phyloP scores from a whole-genome alignment of 768 basidiomycete species.

The Pulveroboletus sp. region DNA sequence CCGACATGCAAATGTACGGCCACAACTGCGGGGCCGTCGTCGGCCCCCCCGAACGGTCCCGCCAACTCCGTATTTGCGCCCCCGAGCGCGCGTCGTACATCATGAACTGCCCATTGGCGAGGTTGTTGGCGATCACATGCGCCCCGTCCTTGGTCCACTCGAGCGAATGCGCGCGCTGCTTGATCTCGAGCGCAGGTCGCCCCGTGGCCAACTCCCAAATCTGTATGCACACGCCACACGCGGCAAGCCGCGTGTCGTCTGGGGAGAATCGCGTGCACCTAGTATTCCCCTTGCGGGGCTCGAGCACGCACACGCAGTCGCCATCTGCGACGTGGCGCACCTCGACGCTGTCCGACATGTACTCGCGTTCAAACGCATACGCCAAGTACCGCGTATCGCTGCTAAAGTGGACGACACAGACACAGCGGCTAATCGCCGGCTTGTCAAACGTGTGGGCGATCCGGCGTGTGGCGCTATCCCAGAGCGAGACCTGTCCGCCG shows the following conservation, averaged over 20 bases:
- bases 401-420: conserved; percentile 24
- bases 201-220: conserved; percentile 20
- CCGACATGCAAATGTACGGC: conserved; percentile 24
- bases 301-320: conserved; percentile 14
- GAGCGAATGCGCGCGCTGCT: conserved; percentile 22
- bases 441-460: conserved; percentile 25
- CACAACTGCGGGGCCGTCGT: conserved; percentile 13
- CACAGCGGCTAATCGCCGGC: conserved; percentile 20
- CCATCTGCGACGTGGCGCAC: conserved; percentile 15
- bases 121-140: conserved; percentile 20
- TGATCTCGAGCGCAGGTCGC: conserved; percentile 23
- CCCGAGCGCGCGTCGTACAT: conserved; percentile 20
- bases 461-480: conserved; percentile 19
- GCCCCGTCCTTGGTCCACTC: conserved; percentile 23
- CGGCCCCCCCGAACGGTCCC: conserved; percentile 4
- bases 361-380: conserved; percentile 23
- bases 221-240: conserved; percentile 23
- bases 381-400: conserved; percentile 17
- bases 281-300: conserved; percentile 22
- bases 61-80: conserved; percentile 20
- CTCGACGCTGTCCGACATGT: conserved; percentile 24
- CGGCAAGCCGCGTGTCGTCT: conserved; percentile 21
- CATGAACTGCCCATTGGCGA: conserved; percentile 24
- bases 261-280: conserved; percentile 26
- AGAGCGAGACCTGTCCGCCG: conserved; percentile 22